These are phyloP conservation scores for Parafenestella ontariensis DNA, from an alignment of 2,329 filamentous ascomycete genomes.

Conservation along the genomic window DNA sequence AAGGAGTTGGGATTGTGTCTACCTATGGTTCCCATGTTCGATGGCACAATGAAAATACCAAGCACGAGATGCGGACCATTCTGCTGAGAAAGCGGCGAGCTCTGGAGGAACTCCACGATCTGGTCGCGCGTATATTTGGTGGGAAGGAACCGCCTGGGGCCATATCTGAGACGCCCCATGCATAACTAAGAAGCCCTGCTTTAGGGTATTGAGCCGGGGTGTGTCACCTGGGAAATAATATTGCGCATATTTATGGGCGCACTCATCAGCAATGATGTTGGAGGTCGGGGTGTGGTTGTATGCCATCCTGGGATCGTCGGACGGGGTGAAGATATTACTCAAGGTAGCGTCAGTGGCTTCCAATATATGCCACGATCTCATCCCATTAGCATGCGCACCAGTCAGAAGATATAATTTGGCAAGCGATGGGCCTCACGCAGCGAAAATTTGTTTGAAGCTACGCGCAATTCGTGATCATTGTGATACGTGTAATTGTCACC, in stretches of 20 bases:
- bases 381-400: not conserved
- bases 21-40: not conserved
- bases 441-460: too few species aligned
- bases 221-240: not conserved
- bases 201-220: not conserved
- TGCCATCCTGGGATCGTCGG: not conserved
- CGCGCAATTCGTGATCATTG: too few species aligned
- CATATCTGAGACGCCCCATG: not conserved
- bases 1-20: not conserved
- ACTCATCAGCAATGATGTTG: not conserved
- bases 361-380: not conserved
- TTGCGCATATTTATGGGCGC: too few species aligned
- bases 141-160: not conserved
- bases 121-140: not conserved
- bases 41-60: not conserved
- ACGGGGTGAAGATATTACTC: not conserved
- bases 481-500: not conserved
- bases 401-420: too few species aligned
- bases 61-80: not conserved
- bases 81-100: not conserved
- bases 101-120: not conserved
- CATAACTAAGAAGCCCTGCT: not conserved
- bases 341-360: not conserved
- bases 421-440: too few species aligned
- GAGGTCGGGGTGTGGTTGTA: not conserved